Percentiles rank a stretch among this genome's conserved stretches.
phyloP scores from a whole-genome alignment of 73 alveolate genomes.

The Paramecium biaurelia region DNA sequence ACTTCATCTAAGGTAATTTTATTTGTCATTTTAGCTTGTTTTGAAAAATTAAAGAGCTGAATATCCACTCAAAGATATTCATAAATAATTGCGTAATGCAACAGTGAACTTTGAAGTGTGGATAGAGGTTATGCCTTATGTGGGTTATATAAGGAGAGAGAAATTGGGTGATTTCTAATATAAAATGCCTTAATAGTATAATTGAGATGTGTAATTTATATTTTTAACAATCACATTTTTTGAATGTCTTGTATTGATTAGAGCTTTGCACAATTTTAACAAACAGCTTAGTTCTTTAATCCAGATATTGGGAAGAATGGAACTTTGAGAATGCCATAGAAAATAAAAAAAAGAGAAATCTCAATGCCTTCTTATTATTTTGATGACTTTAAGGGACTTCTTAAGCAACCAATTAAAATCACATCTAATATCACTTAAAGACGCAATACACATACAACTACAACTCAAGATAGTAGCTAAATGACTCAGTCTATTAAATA shows the following conservation, averaged over 20 bases:
- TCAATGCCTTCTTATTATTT: slow-evolving; percentile 24
- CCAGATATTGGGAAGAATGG: slow-evolving; percentile 26
- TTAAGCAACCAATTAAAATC: not conserved
- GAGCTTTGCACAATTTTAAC: slow-evolving; percentile 32
- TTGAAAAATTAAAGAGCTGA: slow-evolving; percentile 29
- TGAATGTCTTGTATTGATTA: slow-evolving; percentile 4
- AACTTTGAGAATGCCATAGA: slow-evolving; percentile 10
- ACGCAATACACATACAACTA: not conserved
- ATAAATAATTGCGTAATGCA: not conserved
- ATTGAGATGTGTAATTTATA: slow-evolving; percentile 43
- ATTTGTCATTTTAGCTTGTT: not conserved
- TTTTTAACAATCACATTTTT: slow-evolving; percentile 31
- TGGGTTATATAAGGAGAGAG: slow-evolving; percentile 12
- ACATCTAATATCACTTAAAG: not conserved
- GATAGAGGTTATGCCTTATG: slow-evolving; percentile 52
- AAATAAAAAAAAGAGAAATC: slow-evolving; percentile 5
- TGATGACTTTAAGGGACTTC: not conserved
- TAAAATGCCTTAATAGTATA: slow-evolving; percentile 23
- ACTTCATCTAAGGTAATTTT: not conserved
- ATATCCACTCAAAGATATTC: slow-evolving; percentile 30
- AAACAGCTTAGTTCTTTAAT: slow-evolving; percentile 37
- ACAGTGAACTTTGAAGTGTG: slow-evolving; percentile 45
- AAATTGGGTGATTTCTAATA: not conserved
- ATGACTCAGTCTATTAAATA: not conserved
- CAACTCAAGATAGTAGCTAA: not conserved